These are phyloP conservation scores for Alnus glutinosa DNA, from an alignment of 306 rosid species.

Conservation along the genomic window DNA sequence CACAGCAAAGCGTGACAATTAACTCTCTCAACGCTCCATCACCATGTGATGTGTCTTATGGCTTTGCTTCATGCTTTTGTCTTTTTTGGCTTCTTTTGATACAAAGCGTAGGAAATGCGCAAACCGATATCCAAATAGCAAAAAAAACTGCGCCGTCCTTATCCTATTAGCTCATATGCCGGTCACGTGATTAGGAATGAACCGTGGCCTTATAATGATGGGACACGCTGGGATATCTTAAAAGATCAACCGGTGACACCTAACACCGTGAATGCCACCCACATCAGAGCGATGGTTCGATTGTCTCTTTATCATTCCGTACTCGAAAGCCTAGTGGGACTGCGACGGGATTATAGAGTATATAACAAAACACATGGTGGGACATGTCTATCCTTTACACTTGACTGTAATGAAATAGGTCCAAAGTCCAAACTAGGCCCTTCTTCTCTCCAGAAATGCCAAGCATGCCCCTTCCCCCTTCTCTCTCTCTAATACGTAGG, in stretches of 20 bases:
- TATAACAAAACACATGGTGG: conserved; percentile 7
- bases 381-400: conserved; percentile 9
- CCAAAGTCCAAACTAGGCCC: background rate
- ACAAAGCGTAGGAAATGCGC: background rate
- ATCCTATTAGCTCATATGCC: conserved; percentile 7
- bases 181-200: conserved; percentile 9
- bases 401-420: background rate
- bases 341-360: too few relatives aligned
- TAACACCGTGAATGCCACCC: background rate
- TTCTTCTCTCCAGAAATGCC: too few relatives aligned
- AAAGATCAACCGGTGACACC: background rate
- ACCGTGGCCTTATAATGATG: background rate
- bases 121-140: background rate
- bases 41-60: background rate
- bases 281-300: background rate
- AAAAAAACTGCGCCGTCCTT: conserved; percentile 6
- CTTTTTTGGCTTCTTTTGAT: background rate
- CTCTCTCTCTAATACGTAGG: too few relatives aligned
- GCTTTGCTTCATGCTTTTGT: background rate
- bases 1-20: too few relatives aligned
- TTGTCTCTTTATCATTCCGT: too few relatives aligned
- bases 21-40: too few relatives aligned
- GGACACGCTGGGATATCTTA: background rate
- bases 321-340: too few relatives aligned
- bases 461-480: too few relatives aligned